These are phyloP conservation scores for Suillus lakei DNA, from an alignment of 768 basidiomycete genomes.

Conservation along the genomic window DNA sequence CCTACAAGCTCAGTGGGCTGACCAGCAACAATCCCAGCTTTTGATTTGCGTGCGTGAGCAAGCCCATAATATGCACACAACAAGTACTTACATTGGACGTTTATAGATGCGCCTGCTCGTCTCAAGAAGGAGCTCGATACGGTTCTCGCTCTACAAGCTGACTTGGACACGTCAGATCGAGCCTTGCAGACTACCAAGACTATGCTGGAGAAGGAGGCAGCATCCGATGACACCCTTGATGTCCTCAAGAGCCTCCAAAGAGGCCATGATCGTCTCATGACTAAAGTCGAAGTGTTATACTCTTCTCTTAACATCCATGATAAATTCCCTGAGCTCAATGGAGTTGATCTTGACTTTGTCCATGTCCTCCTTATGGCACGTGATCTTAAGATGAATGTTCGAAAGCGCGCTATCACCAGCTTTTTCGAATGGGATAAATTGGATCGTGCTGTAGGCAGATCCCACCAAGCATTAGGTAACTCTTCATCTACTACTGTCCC, in stretches of 20 bases:
- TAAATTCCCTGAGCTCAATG: conserved; percentile 11
- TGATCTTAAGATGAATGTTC: conserved; percentile 31
- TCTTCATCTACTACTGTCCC: no score
- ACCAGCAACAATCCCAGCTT: conserved; percentile 9
- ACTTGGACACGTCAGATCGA: conserved; percentile 29
- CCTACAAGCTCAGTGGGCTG: conserved; percentile 11
- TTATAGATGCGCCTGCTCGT: conserved; percentile 19
- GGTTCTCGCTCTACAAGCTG: conserved; percentile 35
- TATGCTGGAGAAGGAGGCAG: conserved; percentile 11
- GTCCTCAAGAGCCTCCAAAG: conserved; percentile 24
- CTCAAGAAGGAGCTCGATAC: conserved; percentile 40
- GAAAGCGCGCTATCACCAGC: conserved; percentile 25
- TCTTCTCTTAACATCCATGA: conserved; percentile 15
- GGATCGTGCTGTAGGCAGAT: conserved; percentile 26
- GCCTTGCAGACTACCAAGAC: conserved; percentile 20
- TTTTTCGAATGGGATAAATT: conserved; percentile 34
- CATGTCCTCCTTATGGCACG: conserved; percentile 9
- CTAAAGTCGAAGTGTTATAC: conserved; percentile 12
- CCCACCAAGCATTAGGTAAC: conserved; percentile 33
- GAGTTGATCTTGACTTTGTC: conserved; percentile 14
- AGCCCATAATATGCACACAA: background rate
- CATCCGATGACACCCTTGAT: conserved; percentile 9
- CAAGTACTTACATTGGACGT: background rate
- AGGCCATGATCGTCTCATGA: conserved; percentile 2
- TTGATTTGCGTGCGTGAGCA: conserved; percentile 11